Percentiles rank a stretch among this genome's conserved stretches.
These are phyloP conservation scores for Arxiozyma slooffiae DNA, from an alignment of 1,139 yeast species.

Conservation along the genomic window DNA sequence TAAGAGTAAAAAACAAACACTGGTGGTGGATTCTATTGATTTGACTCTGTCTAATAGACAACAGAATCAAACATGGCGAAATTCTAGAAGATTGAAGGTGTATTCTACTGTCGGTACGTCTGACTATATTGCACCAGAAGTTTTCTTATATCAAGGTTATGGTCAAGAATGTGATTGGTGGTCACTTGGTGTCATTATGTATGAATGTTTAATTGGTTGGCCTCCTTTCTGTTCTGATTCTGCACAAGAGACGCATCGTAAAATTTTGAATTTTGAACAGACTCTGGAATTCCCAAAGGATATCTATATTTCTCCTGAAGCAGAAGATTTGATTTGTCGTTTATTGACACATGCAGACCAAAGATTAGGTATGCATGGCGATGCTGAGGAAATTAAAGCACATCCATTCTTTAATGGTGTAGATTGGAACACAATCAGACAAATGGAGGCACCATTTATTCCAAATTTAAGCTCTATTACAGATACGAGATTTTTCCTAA, in stretches of 20 bases:
- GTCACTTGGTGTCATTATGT: conserved; percentile 98
- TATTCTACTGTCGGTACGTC: conserved; percentile 98
- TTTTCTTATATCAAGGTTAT: conserved; percentile 91
- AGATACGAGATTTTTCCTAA: conserved; percentile 95
- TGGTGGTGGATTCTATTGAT: conserved; percentile 91
- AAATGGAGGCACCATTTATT: conserved; percentile 91
- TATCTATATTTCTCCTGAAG: conserved; percentile 84
- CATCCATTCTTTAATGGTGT: conserved; percentile 96
- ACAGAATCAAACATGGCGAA: conserved; percentile 98
- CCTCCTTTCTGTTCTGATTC: conserved; percentile 98
- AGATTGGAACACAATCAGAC: conserved; percentile 89
- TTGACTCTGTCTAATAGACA: conserved; percentile 92
- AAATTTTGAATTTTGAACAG: conserved; percentile 92
- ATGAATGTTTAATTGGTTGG: conserved; percentile 97
- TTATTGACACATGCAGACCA: conserved; percentile 75
- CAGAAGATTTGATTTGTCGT: conserved; percentile 82
- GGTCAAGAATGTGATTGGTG: conserved; percentile 99
- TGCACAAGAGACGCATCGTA: conserved; percentile 95
- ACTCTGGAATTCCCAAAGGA: conserved; percentile 91
- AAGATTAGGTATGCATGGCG: conserved; percentile 84
- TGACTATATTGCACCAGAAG: conserved; percentile 97
- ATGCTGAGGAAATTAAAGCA: conserved; percentile 83
- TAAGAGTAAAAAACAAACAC: conserved; percentile 63
- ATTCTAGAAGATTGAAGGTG: conserved; percentile 92
- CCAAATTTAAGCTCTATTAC: conserved; percentile 79